A percentile compares a stretch with the other conserved stretches of the same genome.
Evolutionary conservation across 2,329 filamentous ascomycete genomes (phyloP).

Genomic region (Cercospora zeae-maydis): DNA sequence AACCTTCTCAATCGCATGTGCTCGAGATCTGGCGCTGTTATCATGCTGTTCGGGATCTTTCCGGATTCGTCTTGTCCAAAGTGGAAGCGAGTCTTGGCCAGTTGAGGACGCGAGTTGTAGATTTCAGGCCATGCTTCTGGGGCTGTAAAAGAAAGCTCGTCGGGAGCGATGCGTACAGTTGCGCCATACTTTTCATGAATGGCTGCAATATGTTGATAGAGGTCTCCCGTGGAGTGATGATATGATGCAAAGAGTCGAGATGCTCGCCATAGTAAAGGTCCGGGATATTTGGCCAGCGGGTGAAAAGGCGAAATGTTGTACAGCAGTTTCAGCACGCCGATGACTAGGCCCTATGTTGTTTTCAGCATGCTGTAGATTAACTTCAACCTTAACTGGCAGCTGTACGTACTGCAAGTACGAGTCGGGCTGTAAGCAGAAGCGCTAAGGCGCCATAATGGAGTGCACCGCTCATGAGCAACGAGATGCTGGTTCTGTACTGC

Average conservation of each 20-base stretch:
- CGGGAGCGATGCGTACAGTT: conserved; percentile 31
- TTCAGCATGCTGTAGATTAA: background rate
- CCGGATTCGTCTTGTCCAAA: conserved; percentile 13
- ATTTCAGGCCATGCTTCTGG: conserved; percentile 28
- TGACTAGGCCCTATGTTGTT: background rate
- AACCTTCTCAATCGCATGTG: conserved; percentile 22
- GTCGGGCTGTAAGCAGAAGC: background rate
- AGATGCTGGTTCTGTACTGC: background rate
- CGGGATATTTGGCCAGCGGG: conserved; percentile 26
- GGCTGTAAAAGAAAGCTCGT: conserved; percentile 30
- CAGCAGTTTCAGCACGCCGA: conserved; percentile 6
- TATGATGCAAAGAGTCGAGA: conserved; percentile 23
- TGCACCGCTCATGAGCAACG: background rate
- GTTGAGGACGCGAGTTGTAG: conserved; percentile 28
- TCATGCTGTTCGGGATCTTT: conserved; percentile 23
- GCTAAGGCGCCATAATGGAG: conserved; percentile 5
- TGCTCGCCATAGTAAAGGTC: conserved; percentile 24
- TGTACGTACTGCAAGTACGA: conserved; percentile 5
- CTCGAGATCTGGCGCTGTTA: conserved; percentile 23
- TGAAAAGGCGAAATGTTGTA: conserved; percentile 30
- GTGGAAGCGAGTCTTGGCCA: conserved; percentile 22
- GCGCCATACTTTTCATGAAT: conserved; percentile 29
- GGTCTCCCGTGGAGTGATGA: conserved; percentile 23
- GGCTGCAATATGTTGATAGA: conserved; percentile 26
- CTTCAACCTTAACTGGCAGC: background rate